Base-by-base conservation (phyloP, 192 early-diverging fungal genomes). In the Rhizoclosmatium globosum region DNA sequence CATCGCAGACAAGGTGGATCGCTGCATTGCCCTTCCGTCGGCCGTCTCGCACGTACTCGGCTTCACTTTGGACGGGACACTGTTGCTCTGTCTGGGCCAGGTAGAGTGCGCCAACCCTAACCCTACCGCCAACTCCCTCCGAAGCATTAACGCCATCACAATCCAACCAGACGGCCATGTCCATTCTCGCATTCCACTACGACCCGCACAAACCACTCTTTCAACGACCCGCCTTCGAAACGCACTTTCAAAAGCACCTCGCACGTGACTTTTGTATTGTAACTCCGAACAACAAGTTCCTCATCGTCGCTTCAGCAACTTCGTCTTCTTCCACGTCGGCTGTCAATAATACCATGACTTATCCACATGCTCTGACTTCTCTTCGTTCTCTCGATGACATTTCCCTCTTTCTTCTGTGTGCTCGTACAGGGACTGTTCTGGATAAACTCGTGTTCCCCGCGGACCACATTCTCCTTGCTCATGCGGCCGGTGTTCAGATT, bases 401-500 rank as follows among this genome's bases (percentile, higher is more conserved):
- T 13, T 87, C 89, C 4, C 92, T 94, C 69, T 92, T 89, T 79
- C 71, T 92, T 0, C 57, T 94, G 1, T 87, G 93, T 41, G 75
- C 94, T 1, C 68, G 65, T 15, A 86, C 86, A 2, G 93, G 93
- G 42, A 71, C 82, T 82, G 91, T 94, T 74, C 39, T 80, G 2
- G 91, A 94, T 59, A 83, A 83, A 53, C 80, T 83, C 1, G 85
- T 77, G 0, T 92, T 89, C 76, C 71, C 84, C 56, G 83, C 81
- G 60, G 93, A 94, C 50, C 90, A 87, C 71, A 90, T 94, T 47
- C 86, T 85, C 45, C 81, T 94, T 23, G 65, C 87, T 2, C 83
- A 94, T 66, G 92, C 93, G 67, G 80, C 85, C 17, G 93, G 93
- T 38, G 93, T 94, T 7, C 89, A 90, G 73, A 77, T 94, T n/a